Percentiles rank a stretch among this genome's conserved stretches.
These are phyloP conservation scores for Starmerella sirachaensis DNA, from an alignment of 805 yeast species.

Conservation along the genomic window DNA sequence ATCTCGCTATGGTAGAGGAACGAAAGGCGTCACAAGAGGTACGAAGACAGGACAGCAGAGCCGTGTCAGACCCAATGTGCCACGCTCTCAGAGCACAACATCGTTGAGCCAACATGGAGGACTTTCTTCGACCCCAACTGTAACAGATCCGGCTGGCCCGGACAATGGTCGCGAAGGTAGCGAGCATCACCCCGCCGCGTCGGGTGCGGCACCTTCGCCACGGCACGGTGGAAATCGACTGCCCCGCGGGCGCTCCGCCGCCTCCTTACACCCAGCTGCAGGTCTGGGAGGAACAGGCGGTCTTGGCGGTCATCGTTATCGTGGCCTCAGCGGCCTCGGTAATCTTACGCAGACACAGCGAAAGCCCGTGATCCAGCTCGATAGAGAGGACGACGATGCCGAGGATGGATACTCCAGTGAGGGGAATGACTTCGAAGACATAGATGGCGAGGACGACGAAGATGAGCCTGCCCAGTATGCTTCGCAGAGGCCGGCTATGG, in stretches of 20 bases:
- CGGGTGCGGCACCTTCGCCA: no score
- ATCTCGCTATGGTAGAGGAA: slow-evolving; percentile 8
- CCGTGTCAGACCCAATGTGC: background rate
- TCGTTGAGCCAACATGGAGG: slow-evolving; percentile 4
- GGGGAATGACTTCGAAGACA: slow-evolving; percentile 16
- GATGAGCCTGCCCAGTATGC: background rate
- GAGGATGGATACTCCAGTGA: no score
- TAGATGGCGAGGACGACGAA: slow-evolving; percentile 9
- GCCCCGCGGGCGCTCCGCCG: no score
- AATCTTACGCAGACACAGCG: slow-evolving; percentile 11
- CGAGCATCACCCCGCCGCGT: no score
- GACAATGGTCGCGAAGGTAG: no score
- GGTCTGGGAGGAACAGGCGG: no score
- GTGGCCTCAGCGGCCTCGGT: slow-evolving; percentile 8
- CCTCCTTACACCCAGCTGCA: no score
- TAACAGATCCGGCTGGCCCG: no score
- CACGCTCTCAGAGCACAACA: slow-evolving; percentile 2
- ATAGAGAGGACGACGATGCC: slow-evolving; percentile 16
- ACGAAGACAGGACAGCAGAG: background rate
- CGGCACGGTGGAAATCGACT: no score
- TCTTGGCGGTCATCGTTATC: slow-evolving; percentile 7
- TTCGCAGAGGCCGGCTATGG: background rate
- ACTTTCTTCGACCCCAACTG: no score
- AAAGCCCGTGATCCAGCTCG: slow-evolving; percentile 18
- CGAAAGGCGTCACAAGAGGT: slow-evolving; percentile 8